phyloP scores from a whole-genome alignment of 2,329 filamentous ascomycete genomes.

The Cercospora sp. region DNA sequence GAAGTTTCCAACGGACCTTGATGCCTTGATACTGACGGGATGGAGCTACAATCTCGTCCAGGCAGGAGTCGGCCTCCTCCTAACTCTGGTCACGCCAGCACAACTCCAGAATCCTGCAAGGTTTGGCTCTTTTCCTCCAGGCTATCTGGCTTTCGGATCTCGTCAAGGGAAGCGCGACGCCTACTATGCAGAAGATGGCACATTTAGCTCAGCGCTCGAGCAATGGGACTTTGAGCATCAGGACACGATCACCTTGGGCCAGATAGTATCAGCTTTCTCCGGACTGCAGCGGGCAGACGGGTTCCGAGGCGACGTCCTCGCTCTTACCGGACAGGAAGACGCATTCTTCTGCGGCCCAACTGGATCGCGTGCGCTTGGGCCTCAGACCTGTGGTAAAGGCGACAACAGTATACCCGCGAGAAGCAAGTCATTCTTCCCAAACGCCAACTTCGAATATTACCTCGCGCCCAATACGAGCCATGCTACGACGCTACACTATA shows the following conservation, averaged over 20 bases:
- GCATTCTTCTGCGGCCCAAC: constrained; percentile 28
- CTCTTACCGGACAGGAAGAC: constrained; percentile 23
- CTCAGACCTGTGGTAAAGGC: constrained; percentile 23
- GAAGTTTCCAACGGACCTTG: constrained; percentile 24
- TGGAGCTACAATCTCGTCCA: constrained; percentile 20
- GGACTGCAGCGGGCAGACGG: constrained; percentile 19
- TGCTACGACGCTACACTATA: constrained; percentile 25
- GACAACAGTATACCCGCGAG: constrained; percentile 20
- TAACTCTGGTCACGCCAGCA: constrained; percentile 19
- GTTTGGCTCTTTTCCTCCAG: constrained; percentile 20
- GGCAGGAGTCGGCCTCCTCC: constrained; percentile 20
- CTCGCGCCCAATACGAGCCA: constrained; percentile 24
- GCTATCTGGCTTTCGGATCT: constrained; percentile 24
- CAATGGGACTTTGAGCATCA: constrained; percentile 26
- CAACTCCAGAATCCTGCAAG: constrained; percentile 23
- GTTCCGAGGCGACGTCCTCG: constrained; percentile 22
- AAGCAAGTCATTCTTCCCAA: constrained; percentile 22
- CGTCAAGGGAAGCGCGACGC: constrained; percentile 21
- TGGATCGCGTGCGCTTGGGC: constrained; percentile 20
- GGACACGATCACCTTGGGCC: constrained; percentile 25
- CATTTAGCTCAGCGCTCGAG: constrained; percentile 21
- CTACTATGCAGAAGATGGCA: constrained; percentile 22
- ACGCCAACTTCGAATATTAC: constrained; percentile 22
- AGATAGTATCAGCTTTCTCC: constrained; percentile 24
- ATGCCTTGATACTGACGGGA: constrained; percentile 26